Base-by-base conservation (phyloP, 768 basidiomycete species). In the Calocybe cyanea region DNA sequence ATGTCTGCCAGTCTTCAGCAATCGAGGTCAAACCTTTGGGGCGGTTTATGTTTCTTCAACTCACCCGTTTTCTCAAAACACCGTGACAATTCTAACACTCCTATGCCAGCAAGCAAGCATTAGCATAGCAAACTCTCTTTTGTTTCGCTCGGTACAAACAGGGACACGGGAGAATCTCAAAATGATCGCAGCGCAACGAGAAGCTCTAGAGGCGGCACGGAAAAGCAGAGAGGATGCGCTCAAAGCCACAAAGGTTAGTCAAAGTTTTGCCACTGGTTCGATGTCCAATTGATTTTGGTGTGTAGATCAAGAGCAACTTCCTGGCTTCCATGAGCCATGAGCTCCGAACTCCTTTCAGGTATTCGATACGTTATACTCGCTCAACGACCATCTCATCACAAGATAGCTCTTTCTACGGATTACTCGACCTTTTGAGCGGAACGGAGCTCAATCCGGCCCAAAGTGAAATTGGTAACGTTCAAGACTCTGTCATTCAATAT, bases 271-370 rank as follows among this genome's bases (percentile, higher is more conserved):
- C n/a, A 19, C 2, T 19, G 14, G 41, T 15, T 11, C 41, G 5
- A 21, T 28, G 17, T 30, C 8, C 49, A 11, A 6, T 32, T 39
- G 6, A 7, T 17, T 6, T 40, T 14, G 38, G 38, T 43, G 31
- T n/a, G 21, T 13, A 86, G 83, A 85, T 84, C 60, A 87, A 87
- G 64, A 85, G 83, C 57, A 86, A 85, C 54, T 87, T 87, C 55
- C 61, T 86, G 49, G 83, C 84, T 4, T 80, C 83, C 5, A 87
- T 87, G 84, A 84, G 81, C 53, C 86, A 87, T 52, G 85, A 88
- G 58, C 66, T 88, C 45, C 70, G 86, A 43, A 88, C 86, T 0
- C 86, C 86, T 0, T 87, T 88, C 62, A 85, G 81, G 82, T 81
- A 52, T 42, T 28, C 11, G 25, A 5, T 6, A 6, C 25, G 5